Conservation (phyloP, 1,139 yeast genomes). For the Torulaspora globosa region DNA sequence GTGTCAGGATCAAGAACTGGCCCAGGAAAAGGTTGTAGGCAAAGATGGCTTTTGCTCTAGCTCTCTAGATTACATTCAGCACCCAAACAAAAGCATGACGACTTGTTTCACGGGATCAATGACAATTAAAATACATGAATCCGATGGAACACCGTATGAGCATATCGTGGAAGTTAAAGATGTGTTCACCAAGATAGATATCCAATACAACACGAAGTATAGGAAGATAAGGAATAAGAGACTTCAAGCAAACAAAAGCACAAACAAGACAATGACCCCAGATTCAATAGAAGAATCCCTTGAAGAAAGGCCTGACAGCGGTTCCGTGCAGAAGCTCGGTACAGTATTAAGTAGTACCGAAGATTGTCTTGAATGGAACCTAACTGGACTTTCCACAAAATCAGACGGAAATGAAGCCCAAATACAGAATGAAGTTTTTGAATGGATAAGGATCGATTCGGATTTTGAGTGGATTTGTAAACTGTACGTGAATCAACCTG, state of each 20-base stretch:
- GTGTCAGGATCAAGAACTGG: constrained; percentile 70
- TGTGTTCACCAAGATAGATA: constrained; percentile 77
- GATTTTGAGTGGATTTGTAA: constrained; percentile 96
- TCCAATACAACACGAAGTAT: constrained; percentile 90
- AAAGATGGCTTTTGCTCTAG: constrained; percentile 30
- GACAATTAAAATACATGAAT: constrained; percentile 95
- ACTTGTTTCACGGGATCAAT: constrained; percentile 83
- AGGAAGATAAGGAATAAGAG: constrained; percentile 67
- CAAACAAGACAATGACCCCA: constrained; percentile 16
- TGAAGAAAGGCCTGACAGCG: constrained; percentile 24
- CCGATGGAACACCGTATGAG: constrained; percentile 99
- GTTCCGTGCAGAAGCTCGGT: constrained; percentile 64
- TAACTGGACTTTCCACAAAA: constrained; percentile 67
- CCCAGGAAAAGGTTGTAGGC: constrained; percentile 34
- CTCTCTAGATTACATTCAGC: constrained; percentile 28
- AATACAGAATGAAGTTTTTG: constrained; percentile 73
- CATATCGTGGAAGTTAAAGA: constrained; percentile 93
- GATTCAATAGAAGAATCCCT: constrained; percentile 24
- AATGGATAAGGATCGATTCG: constrained; percentile 95
- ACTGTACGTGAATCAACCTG: constrained; percentile 80
- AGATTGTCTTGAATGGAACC: constrained; percentile 68
- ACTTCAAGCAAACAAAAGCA: constrained; percentile 41
- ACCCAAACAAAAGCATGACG: constrained; percentile 36
- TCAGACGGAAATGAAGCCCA: constrained; percentile 35
- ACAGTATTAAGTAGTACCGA: constrained; percentile 60